Evolutionary conservation across 106 monocot species (phyloP).

Genomic region (Acanthochlamys bracteata): DNA sequence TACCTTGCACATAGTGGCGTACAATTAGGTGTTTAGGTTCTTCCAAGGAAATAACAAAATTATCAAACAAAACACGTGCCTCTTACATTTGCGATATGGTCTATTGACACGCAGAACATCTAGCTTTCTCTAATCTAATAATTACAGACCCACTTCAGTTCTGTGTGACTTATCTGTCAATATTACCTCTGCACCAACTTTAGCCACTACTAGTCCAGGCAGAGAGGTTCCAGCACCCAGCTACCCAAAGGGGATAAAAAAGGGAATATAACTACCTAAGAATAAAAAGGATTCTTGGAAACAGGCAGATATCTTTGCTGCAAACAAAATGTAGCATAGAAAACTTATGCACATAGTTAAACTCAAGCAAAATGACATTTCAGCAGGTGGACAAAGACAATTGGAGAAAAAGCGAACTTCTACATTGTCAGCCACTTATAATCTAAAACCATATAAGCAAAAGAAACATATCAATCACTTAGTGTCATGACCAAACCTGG

Average conservation of each 20-base stretch:
- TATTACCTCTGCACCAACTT: conserved; percentile 70
- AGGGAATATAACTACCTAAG: not conserved
- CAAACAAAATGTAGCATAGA: too few species aligned
- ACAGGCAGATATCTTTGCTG: not conserved
- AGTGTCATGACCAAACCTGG: too few species aligned
- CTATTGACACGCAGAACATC: not conserved
- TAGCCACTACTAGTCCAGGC: conserved; percentile 89
- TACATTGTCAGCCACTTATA: too few species aligned
- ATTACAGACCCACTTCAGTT: conserved; percentile 22
- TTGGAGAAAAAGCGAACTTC: too few species aligned
- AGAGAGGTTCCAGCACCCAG: conserved; percentile 92
- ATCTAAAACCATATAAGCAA: too few species aligned
- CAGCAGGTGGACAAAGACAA: too few species aligned
- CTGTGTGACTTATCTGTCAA: conserved; percentile 58
- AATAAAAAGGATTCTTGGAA: not conserved
- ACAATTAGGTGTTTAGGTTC: not conserved
- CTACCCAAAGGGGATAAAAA: conserved; percentile 20
- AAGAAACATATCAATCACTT: too few species aligned
- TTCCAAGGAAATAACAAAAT: not conserved
- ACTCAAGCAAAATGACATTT: too few species aligned
- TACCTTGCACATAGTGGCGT: too few species aligned
- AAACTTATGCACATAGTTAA: too few species aligned
- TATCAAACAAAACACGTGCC: too few species aligned
- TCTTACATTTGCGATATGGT: too few species aligned
- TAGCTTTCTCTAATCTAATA: not conserved